Conservation (phyloP, 2,329 filamentous ascomycete genomes). For the Immersiporthe knoxdaviesiana region DNA sequence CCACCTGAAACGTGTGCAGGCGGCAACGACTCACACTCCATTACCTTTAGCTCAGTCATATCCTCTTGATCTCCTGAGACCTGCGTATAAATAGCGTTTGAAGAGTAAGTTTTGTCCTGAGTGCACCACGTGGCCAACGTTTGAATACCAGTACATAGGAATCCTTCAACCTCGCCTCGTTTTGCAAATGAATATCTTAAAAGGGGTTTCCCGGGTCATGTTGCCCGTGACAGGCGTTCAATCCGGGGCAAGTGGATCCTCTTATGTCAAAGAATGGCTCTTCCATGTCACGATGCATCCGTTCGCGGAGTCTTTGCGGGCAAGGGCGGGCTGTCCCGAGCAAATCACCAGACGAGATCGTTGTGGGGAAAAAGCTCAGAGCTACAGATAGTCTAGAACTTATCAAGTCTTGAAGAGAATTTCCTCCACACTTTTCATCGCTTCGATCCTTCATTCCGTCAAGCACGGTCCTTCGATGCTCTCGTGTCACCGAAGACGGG, state of each 20-base stretch:
- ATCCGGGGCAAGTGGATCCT: conserved; percentile 1
- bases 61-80: neutral
- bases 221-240: neutral
- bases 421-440: neutral
- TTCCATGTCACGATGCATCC: neutral
- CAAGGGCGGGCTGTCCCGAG: neutral
- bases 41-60: neutral
- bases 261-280: neutral
- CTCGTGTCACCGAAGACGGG: neutral
- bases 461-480: neutral
- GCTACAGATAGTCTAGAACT: neutral
- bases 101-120: neutral
- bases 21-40: neutral
- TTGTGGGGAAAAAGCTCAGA: neutral
- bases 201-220: neutral
- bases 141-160: neutral
- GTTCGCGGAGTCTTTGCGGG: neutral
- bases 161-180: neutral
- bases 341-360: neutral
- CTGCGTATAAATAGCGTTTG: neutral
- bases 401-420: neutral
- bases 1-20: neutral
- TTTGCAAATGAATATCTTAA: neutral
- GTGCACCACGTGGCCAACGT: neutral
- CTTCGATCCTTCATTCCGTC: neutral